Evolutionary conservation across 805 yeast genomes (phyloP).

Genomic region (Metschnikowia vanudenii): DNA sequence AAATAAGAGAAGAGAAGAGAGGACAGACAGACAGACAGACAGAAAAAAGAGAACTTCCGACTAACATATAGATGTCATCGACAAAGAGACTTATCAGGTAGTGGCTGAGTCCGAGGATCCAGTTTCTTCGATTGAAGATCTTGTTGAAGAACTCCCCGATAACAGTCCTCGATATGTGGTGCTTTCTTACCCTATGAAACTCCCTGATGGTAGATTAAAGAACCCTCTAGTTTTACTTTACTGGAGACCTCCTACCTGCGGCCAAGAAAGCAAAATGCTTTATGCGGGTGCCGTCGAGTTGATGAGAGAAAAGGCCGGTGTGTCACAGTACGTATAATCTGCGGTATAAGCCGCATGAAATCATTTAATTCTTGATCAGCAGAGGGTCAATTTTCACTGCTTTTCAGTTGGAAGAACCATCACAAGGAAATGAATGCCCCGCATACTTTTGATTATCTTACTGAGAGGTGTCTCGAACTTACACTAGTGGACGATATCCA

Average conservation of each 20-base stretch:
- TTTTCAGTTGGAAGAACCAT: background rate
- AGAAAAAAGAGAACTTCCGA: background rate
- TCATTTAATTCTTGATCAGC: too few species aligned
- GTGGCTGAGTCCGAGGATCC: constrained; percentile 46
- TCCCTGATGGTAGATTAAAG: constrained; percentile 68
- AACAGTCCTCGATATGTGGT: constrained; percentile 75
- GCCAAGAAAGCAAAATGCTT: constrained; percentile 78
- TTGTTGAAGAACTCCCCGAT: constrained; percentile 77
- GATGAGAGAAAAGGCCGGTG: constrained; percentile 75
- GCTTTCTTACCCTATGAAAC: constrained; percentile 70
- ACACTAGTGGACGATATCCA: too few species aligned
- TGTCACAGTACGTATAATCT: constrained; percentile 48
- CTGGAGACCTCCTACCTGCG: constrained; percentile 85
- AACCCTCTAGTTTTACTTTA: constrained; percentile 79
- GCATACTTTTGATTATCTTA: too few species aligned
- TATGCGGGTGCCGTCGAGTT: constrained; percentile 89
- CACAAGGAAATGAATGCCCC: too few species aligned
- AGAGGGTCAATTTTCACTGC: too few species aligned
- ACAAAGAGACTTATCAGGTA: constrained; percentile 52
- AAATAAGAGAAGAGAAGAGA: background rate
- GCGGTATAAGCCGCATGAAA: too few species aligned
- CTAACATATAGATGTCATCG: constrained; percentile 47
- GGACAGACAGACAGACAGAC: background rate
- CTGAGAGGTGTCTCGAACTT: too few species aligned
- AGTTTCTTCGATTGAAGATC: constrained; percentile 54